Evolutionary conservation across 164 flowering plant genomes (phyloP), one percentile per base, ranked within the genome.

Genomic region (Santalum album): DNA sequence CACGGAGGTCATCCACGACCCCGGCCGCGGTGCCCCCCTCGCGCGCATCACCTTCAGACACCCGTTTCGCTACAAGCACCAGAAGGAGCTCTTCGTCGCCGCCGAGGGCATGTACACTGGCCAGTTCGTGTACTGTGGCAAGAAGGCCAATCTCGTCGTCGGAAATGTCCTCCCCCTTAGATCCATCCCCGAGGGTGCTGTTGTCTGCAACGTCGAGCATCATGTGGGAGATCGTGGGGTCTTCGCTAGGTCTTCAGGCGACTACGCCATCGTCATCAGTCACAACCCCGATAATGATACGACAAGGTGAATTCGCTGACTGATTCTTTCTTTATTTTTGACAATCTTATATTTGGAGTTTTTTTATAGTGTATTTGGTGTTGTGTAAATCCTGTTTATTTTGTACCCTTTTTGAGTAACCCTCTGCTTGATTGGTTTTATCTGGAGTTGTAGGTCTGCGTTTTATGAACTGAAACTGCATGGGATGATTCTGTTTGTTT

Each of bases 81-180:
- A 81, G 76, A 78, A 78, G 71, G 86, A 80, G 76, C 70, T 78
- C 7, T 76, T 81, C 63, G 68, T 81, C 10, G 86, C 86, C 40
- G 81, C 86, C 29, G 86, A 80, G 54, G 85, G 85, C 11, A 73
- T 80, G 71, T 80, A 75, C 69, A 73, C 82, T 11, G 85, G 85
- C 19, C 80, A 75, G 70, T 80, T 75, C 44, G 47, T 79, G 0
- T 79, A 68, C 65, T 79, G 84, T n/a, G 85, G 85, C 1, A 77
- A 72, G 71, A 80, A 78, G 55, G 85, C 85, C 7, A 73, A 54
- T 54, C 61, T 80, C 4, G 61, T 75, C 49, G 85, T 80, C 20
- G 82, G 85, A 0, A 80, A 80, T 45, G 85, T 80, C 16, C 36
- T 80, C 40, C 82, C 82, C 0, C 54, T 80, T 18, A 54, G 78